Percentiles rank a stretch among this genome's conserved stretches.
Evolutionary conservation across 768 basidiomycete species (phyloP).

Genomic region (Mycena floridula): DNA sequence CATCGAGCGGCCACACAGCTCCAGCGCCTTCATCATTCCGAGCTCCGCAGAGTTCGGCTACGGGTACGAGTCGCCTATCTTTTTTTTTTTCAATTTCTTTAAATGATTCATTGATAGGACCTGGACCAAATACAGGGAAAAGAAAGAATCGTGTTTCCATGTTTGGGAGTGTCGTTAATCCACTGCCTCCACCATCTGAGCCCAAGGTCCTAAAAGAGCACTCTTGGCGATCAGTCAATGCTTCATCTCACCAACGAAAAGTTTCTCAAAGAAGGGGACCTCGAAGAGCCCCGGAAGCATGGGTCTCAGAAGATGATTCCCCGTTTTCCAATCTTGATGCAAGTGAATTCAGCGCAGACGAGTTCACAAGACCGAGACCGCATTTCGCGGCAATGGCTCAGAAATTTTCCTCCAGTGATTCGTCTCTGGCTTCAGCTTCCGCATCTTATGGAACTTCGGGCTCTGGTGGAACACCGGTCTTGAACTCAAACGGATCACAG

Average conservation of each 20-base stretch:
- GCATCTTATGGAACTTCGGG: slow-evolving; percentile 24
- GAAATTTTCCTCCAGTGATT: neutral
- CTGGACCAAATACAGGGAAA: slow-evolving; percentile 2
- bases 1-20: too few relatives aligned
- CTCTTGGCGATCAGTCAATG: slow-evolving; percentile 53
- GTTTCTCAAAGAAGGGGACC: too few relatives aligned
- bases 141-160: neutral
- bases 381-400: neutral
- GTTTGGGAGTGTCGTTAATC: slow-evolving; percentile 4
- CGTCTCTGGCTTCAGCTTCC: neutral
- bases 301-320: slow-evolving; percentile 33
- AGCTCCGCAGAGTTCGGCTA: too few relatives aligned
- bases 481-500: too few relatives aligned
- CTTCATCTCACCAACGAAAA: too few relatives aligned
- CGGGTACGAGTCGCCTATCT: too few relatives aligned
- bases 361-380: neutral
- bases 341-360: neutral
- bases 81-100: too few relatives aligned
- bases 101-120: too few relatives aligned
- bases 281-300: too few relatives aligned
- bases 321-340: neutral
- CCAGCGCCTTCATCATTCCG: too few relatives aligned
- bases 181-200: slow-evolving; percentile 40
- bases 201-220: slow-evolving; percentile 41
- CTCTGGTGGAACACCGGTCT: neutral